These are phyloP conservation scores for Taphrina sp. DNA, from an alignment of 1,139 yeast genomes.

Conservation along the genomic window DNA sequence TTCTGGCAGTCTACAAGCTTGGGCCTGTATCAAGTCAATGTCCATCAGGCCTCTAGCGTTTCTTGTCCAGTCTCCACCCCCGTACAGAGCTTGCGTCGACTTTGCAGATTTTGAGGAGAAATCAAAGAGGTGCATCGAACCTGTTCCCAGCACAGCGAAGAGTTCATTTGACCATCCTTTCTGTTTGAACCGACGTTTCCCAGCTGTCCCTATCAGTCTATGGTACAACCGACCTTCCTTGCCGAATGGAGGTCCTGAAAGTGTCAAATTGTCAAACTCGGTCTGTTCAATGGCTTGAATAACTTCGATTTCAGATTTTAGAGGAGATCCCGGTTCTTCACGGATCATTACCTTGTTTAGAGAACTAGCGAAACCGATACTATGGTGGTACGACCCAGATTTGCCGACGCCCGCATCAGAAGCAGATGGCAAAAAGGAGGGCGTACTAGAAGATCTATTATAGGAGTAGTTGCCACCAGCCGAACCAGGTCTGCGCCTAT, in stretches of 20 bases:
- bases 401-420: too few relatives aligned
- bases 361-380: slow-evolving; percentile 44
- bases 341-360: slow-evolving; percentile 42
- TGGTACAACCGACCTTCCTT: slow-evolving; percentile 69
- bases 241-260: slow-evolving; percentile 73
- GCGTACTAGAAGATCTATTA: too few relatives aligned
- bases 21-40: slow-evolving; percentile 43
- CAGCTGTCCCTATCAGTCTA: slow-evolving; percentile 47
- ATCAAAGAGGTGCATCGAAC: slow-evolving; percentile 43
- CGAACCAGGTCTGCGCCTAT: too few relatives aligned
- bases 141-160: slow-evolving; percentile 44
- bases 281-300: slow-evolving; percentile 38
- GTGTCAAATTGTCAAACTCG: slow-evolving; percentile 58
- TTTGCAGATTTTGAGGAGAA: slow-evolving; percentile 39
- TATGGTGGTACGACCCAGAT: slow-evolving; percentile 4
- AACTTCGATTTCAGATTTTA: background rate
- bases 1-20: slow-evolving; percentile 39
- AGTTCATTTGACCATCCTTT: slow-evolving; percentile 42
- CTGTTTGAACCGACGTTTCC: slow-evolving; percentile 40
- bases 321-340: slow-evolving; percentile 38
- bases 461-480: too few relatives aligned
- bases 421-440: too few relatives aligned
- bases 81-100: slow-evolving; percentile 44
- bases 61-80: slow-evolving; percentile 67
- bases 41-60: slow-evolving; percentile 44